Evolutionary conservation across 129 eudicot genomes (phyloP), one percentile per base, ranked within the genome.

Genomic region (Mikania micrantha): DNA sequence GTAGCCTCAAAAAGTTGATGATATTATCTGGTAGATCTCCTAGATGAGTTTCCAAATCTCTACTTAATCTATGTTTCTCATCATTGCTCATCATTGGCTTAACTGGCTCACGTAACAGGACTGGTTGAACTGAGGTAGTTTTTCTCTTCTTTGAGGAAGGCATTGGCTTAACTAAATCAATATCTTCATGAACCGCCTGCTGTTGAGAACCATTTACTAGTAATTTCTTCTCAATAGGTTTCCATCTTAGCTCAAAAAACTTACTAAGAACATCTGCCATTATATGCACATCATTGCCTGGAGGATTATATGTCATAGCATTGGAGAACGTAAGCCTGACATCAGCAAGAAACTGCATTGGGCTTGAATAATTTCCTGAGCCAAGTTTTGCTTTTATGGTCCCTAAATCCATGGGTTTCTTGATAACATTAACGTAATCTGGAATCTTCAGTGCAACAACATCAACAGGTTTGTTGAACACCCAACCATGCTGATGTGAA

Each of bases 371-470:
- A 61, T 45, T 57, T 13, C 79, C 67, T 2, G 86, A 65, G 17
- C 44, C 57, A 25, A 90, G 77, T 66, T 85, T 90, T 19, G 50
- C 70, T 66, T 87, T 90, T 20, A 90, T 62, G 5, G 97, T 90
- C 66, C 97, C 97, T 53, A 90, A 56, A 81, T 90, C 97, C 97
- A 90, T 90, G 1, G 97, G 97, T 35, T 78, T 63, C 67, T 79
- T 87, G 9, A 90, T 85, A 35, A 90, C 81, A 64, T 73, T 74
- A 47, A 80, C 82, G 76, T 90, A 90, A 72, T 90, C 97, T 0
- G 95, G 97, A 77, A 90, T 78, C 8, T 90, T 90, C 20, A 80
- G 75, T 32, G 78, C 75, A 53, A 84, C 97, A 11, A 72, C 79
- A 76, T 90, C 97, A 74, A 90, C 97, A 28, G 97, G 97, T n/a